These are phyloP conservation scores for Taphrina communis DNA, from an alignment of 1,139 yeast genomes.

Conservation along the genomic window DNA sequence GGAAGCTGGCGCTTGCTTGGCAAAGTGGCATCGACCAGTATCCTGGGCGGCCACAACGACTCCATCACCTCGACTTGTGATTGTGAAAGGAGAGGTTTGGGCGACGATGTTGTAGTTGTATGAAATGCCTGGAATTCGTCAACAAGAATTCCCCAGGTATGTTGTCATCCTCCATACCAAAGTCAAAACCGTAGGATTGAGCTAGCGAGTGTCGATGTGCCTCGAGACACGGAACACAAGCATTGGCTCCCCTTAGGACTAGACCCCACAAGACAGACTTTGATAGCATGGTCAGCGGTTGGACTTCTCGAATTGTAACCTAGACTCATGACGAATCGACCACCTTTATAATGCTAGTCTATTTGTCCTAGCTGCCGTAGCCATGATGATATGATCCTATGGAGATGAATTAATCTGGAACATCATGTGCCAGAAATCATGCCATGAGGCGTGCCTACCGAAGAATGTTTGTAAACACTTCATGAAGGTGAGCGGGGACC, in stretches of 20 bases:
- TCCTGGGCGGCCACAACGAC: conserved; percentile 12
- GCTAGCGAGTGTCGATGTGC: conserved; percentile 18
- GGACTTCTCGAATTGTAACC: not conserved
- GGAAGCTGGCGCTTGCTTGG: not conserved
- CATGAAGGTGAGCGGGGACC: too few relatives aligned
- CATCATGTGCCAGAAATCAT: not conserved
- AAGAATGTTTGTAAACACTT: not conserved
- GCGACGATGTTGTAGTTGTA: conserved; percentile 25
- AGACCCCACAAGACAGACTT: not conserved
- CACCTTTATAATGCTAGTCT: conserved; percentile 5
- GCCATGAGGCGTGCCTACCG: not conserved
- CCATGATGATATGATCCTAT: not conserved
- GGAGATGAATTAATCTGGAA: not conserved
- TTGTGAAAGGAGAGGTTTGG: conserved; percentile 4
- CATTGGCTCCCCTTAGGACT: not conserved
- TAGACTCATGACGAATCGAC: not conserved
- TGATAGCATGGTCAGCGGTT: not conserved
- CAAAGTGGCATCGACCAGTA: conserved; percentile 4
- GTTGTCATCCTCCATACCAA: not conserved
- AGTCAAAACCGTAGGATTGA: conserved; percentile 9
- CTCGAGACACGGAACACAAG: conserved; percentile 15
- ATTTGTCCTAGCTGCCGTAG: not conserved
- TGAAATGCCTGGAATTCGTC: not conserved
- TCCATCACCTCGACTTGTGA: not conserved
- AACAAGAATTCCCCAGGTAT: not conserved